Evolutionary conservation across 768 basidiomycete genomes (phyloP).

Genomic region (Hydnomerulius pinastri): DNA sequence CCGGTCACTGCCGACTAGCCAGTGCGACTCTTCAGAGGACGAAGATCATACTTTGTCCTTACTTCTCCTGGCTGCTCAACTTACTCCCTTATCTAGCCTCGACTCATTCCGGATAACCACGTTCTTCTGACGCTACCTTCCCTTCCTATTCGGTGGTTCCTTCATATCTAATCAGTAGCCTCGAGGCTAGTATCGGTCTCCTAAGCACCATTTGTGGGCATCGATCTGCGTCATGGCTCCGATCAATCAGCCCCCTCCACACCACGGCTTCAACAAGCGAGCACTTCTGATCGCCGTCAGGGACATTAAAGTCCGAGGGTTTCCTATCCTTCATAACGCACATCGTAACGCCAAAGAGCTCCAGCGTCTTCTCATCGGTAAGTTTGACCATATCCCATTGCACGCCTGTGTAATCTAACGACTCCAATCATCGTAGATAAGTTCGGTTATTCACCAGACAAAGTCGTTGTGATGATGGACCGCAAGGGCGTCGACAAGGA

Average conservation of each 20-base stretch:
- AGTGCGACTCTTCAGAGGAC: neutral
- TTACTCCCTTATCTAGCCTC: neutral
- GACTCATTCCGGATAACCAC: neutral
- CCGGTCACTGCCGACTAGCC: neutral
- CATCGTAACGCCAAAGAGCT: slow-evolving; percentile 19
- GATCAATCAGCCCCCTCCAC: neutral
- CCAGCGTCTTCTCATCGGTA: slow-evolving; percentile 25
- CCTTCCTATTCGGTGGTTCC: too few species aligned
- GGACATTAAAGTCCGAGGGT: neutral
- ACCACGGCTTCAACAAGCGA: slow-evolving; percentile 10
- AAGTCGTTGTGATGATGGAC: slow-evolving; percentile 50
- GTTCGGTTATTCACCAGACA: slow-evolving; percentile 39
- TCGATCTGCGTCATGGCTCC: slow-evolving; percentile 7
- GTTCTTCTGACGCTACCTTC: neutral
- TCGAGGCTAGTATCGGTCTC: neutral
- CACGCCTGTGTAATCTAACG: slow-evolving; percentile 1
- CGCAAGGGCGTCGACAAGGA: slow-evolving; percentile 23
- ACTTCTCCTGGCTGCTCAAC: neutral
- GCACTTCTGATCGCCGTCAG: slow-evolving; percentile 27
- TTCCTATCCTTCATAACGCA: slow-evolving; percentile 5
- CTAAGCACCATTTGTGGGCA: neutral
- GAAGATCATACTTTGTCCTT: neutral
- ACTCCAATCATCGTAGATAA: slow-evolving; percentile 22
- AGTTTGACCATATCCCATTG: neutral
- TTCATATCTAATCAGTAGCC: slow-evolving; percentile 16